phyloP scores from a whole-genome alignment of 1,284 basidiomycete species.

The Coriolopsis trogii region DNA sequence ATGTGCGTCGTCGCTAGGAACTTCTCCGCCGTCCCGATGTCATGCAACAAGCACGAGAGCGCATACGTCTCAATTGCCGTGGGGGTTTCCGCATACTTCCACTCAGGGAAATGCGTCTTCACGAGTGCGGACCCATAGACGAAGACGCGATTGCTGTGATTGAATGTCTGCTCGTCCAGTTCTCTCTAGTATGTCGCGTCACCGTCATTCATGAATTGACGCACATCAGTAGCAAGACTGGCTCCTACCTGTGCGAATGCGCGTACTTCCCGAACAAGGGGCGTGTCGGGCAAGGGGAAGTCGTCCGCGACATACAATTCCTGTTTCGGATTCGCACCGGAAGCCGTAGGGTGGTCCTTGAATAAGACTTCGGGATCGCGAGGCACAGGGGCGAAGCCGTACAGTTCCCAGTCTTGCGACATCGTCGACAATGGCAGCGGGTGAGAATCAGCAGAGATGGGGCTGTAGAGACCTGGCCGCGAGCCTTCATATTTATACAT shows the following conservation, averaged over 20 bases:
- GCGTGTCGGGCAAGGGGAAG: constrained; percentile 48
- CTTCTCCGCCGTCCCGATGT: constrained; percentile 55
- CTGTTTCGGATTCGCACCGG: constrained; percentile 48
- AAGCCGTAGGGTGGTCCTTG: constrained; percentile 49
- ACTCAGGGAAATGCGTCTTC: constrained; percentile 51
- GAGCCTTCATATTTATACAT: not conserved
- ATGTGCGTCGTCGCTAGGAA: constrained; percentile 55
- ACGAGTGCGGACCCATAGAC: constrained; percentile 51
- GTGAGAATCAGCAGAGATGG: not conserved
- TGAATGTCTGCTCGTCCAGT: constrained; percentile 51
- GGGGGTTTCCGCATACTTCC: constrained; percentile 41
- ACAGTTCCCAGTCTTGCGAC: constrained; percentile 31
- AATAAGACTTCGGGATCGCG: constrained; percentile 54
- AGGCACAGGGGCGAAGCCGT: constrained; percentile 52
- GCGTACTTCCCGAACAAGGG: constrained; percentile 43
- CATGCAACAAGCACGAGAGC: constrained; percentile 54
- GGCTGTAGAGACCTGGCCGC: not conserved
- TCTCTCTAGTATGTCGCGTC: too few relatives aligned
- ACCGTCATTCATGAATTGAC: not conserved
- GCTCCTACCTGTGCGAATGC: constrained; percentile 42
- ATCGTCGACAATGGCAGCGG: not conserved
- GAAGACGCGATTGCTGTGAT: constrained; percentile 55
- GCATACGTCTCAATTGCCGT: constrained; percentile 49
- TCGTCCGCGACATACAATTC: constrained; percentile 44
- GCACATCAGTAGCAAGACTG: not conserved